phyloP scores from a whole-genome alignment of 2,329 filamentous ascomycete species.

The Chaetoscypha palmicola region DNA sequence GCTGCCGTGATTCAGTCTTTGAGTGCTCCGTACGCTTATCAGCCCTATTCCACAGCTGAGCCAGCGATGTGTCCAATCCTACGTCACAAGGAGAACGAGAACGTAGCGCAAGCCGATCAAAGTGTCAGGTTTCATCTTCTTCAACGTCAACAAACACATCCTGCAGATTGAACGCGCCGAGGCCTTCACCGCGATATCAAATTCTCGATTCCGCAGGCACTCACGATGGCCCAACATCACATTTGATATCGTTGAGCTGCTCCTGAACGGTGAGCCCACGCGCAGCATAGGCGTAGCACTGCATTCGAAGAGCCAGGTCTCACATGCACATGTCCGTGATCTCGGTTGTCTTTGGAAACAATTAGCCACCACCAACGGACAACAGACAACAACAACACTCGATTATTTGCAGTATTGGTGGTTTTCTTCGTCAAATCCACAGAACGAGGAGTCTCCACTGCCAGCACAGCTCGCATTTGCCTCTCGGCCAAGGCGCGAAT shows the following conservation, averaged over 20 bases:
- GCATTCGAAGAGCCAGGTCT: neutral
- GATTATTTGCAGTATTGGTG: neutral
- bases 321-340: neutral
- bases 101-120: neutral
- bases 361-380: neutral
- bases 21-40: neutral
- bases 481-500: conserved; percentile 1
- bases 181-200: conserved; percentile 1
- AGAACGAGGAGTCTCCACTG: neutral
- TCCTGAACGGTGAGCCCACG: neutral
- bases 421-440: neutral
- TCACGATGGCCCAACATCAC: neutral
- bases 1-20: neutral
- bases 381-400: neutral
- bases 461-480: conserved; percentile 2
- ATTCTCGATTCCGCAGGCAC: neutral
- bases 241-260: neutral
- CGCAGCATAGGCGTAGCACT: neutral
- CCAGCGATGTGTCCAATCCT: neutral
- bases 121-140: neutral
- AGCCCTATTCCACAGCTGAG: neutral
- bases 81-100: neutral
- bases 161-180: neutral
- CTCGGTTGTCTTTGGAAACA: neutral
- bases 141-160: neutral